phyloP scores from a whole-genome alignment of 768 basidiomycete species.

The Kondoa subrosea region DNA sequence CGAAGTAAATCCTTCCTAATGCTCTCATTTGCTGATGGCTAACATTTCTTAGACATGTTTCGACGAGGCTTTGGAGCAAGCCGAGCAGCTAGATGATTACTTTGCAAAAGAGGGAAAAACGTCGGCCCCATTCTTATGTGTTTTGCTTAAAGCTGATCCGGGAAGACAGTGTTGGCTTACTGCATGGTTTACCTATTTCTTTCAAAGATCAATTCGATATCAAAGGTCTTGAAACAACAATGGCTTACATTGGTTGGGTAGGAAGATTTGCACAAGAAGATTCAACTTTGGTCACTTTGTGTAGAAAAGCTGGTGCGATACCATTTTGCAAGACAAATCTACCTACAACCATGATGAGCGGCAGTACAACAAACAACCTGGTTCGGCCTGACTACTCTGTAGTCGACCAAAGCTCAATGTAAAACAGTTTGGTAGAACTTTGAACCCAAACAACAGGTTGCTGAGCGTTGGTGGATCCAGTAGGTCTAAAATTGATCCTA shows the following conservation, averaged over 20 bases:
- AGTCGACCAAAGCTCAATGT: neutral
- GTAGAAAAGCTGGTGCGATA: conserved; percentile 40
- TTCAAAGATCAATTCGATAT: conserved; percentile 33
- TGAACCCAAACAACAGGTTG: neutral
- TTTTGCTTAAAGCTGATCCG: neutral
- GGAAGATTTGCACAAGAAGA: conserved; percentile 18
- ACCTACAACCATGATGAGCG: neutral
- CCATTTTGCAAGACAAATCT: conserved; percentile 24
- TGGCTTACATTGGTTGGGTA: conserved; percentile 24
- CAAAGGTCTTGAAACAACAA: conserved; percentile 23
- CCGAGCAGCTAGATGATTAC: conserved; percentile 49
- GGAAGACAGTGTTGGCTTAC: conserved; percentile 13
- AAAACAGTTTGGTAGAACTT: neutral
- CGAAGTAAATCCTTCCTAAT: neutral
- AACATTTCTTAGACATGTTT: neutral
- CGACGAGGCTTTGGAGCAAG: conserved; percentile 42
- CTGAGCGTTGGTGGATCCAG: neutral
- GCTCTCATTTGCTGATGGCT: neutral
- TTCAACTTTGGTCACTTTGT: conserved; percentile 15
- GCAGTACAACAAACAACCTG: neutral
- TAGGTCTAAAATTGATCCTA: too few species aligned
- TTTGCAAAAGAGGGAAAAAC: conserved; percentile 46
- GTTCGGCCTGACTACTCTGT: neutral
- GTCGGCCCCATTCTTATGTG: conserved; percentile 43
- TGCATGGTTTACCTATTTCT: conserved; percentile 33